Evolutionary conservation across 73 alveolate genomes (phyloP).

Genomic region (Paramecium caudatum): DNA sequence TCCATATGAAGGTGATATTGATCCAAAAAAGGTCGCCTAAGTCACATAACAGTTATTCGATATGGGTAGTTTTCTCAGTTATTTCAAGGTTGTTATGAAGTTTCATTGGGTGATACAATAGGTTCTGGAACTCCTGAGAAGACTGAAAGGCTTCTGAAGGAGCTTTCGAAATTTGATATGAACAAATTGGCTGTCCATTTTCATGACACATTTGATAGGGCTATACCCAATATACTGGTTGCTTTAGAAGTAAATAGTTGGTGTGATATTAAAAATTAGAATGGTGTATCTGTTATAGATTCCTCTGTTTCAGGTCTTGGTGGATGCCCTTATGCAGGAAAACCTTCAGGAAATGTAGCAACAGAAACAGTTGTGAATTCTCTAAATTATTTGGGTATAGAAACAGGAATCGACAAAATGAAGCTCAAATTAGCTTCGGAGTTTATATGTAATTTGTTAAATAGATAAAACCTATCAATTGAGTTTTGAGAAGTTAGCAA

Average conservation of each 20-base stretch:
- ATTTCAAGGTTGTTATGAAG: slow-evolving; percentile 90
- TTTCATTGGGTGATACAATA: slow-evolving; percentile 96
- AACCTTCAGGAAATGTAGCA: slow-evolving; percentile 96
- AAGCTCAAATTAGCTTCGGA: slow-evolving; percentile 62
- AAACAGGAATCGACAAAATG: slow-evolving; percentile 87
- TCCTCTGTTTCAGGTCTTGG: slow-evolving; percentile 97
- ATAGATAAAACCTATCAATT: neutral
- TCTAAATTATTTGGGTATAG: slow-evolving; percentile 89
- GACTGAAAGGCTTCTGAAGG: slow-evolving; percentile 79
- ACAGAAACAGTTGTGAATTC: slow-evolving; percentile 93
- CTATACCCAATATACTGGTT: slow-evolving; percentile 87
- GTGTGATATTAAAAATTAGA: neutral
- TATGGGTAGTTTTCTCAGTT: slow-evolving; percentile 72
- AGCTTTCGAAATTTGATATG: slow-evolving; percentile 79
- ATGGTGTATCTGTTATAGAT: slow-evolving; percentile 92
- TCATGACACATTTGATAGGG: slow-evolving; percentile 93
- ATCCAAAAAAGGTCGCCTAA: slow-evolving; percentile 79
- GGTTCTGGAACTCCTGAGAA: slow-evolving; percentile 95
- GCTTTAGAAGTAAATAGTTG: slow-evolving; percentile 81
- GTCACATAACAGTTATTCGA: slow-evolving; percentile 83
- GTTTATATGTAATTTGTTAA: slow-evolving; percentile 23
- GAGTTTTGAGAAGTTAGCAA: slow-evolving; percentile 3
- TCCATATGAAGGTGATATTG: slow-evolving; percentile 95
- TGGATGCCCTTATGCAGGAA: slow-evolving; percentile 98
- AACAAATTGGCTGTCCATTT: slow-evolving; percentile 91